Evolutionary conservation across 2,329 filamentous ascomycete species (phyloP).

Genomic region (Trichophyton rubrum): DNA sequence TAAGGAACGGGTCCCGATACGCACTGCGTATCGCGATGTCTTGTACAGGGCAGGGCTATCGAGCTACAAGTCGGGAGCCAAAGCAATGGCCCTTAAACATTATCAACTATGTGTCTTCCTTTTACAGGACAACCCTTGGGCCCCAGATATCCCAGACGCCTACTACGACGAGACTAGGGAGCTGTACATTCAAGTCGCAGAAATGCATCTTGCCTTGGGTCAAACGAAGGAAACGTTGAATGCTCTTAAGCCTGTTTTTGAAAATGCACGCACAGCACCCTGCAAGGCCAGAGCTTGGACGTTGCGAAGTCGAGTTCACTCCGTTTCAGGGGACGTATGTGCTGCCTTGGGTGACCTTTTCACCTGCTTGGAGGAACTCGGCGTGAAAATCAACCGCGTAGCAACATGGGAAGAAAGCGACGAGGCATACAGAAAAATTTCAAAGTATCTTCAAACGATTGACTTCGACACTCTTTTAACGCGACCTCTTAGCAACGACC

Average conservation of each 20-base stretch:
- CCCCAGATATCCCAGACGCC: constrained; percentile 54
- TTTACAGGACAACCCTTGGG: constrained; percentile 71
- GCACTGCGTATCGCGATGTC: constrained; percentile 58
- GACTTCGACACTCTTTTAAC: constrained; percentile 34
- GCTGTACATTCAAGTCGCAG: constrained; percentile 64
- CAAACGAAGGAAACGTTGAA: constrained; percentile 55
- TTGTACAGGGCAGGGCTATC: constrained; percentile 67
- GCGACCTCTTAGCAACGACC: constrained; percentile 32
- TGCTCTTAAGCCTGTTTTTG: constrained; percentile 58
- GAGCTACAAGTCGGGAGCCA: constrained; percentile 69
- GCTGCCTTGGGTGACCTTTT: constrained; percentile 59
- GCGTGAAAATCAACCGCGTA: constrained; percentile 50
- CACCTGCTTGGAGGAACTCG: constrained; percentile 57
- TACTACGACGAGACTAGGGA: constrained; percentile 78
- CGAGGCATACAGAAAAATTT: constrained; percentile 52
- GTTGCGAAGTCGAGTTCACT: constrained; percentile 65
- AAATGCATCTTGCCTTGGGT: constrained; percentile 70
- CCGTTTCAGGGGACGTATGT: constrained; percentile 58
- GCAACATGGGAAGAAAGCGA: constrained; percentile 69
- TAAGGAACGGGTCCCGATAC: constrained; percentile 47
- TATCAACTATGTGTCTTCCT: constrained; percentile 64
- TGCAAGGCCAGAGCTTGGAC: constrained; percentile 80
- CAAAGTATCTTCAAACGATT: constrained; percentile 47
- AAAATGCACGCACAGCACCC: constrained; percentile 55
- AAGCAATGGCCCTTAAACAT: constrained; percentile 69